phyloP scores from a whole-genome alignment of 1,284 basidiomycete genomes.

The Rhodotorula sp. region DNA sequence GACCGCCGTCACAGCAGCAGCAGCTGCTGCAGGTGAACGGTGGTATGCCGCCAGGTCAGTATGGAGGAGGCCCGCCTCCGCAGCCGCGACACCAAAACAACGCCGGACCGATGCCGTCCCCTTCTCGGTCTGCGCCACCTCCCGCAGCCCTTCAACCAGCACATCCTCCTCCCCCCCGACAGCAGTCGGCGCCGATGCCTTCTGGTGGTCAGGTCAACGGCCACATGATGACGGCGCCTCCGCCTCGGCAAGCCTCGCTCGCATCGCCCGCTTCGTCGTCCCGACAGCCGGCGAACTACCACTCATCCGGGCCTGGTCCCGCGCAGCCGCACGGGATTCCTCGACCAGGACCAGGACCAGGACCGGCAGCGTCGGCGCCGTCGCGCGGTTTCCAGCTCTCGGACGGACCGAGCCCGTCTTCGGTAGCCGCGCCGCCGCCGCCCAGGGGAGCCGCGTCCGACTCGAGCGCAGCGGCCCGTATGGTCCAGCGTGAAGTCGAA shows the following conservation, averaged over 20 bases:
- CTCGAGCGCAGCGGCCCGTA: conserved; percentile 9
- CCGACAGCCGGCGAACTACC: not conserved
- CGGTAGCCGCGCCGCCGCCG: not conserved
- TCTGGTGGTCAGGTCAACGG: not conserved
- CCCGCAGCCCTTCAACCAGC: not conserved
- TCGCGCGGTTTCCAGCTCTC: not conserved
- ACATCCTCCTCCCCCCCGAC: not conserved
- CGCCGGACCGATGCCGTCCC: not conserved
- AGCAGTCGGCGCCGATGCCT: not conserved
- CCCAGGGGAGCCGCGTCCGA: not conserved
- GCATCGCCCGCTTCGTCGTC: not conserved
- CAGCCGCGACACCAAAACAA: not conserved
- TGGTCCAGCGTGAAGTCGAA: conserved; percentile 26
- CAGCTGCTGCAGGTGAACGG: not conserved
- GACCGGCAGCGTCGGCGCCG: conserved; percentile 1
- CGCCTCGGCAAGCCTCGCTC: conserved; percentile 5
- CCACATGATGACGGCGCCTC: not conserved
- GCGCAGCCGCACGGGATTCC: not conserved
- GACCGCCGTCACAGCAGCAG: not conserved
- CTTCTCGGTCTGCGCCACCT: not conserved
- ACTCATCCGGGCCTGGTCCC: not conserved
- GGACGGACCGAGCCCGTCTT: not conserved
- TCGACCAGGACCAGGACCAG: not conserved
- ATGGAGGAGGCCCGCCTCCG: not conserved
- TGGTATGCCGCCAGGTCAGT: not conserved